phyloP scores from a whole-genome alignment of 352 stramenopile species.

The Paralagenidium karlingii region DNA sequence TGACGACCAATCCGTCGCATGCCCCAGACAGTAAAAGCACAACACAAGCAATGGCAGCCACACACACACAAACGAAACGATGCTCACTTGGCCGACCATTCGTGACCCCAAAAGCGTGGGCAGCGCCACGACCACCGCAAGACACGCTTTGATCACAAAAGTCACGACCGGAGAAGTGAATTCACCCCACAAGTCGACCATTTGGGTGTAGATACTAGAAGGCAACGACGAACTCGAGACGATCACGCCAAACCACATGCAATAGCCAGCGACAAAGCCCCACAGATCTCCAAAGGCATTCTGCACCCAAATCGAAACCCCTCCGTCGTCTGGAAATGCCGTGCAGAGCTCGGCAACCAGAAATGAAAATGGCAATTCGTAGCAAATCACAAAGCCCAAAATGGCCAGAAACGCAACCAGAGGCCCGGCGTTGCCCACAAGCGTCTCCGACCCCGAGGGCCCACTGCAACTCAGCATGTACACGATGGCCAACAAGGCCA shows the following conservation, averaged over 20 bases:
- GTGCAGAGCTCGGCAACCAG: conserved; percentile 56
- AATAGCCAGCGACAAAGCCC: conserved; percentile 72
- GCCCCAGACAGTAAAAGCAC: too few relatives aligned
- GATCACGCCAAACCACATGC: conserved; percentile 53
- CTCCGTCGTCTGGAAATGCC: conserved; percentile 61
- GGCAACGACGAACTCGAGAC: conserved; percentile 46
- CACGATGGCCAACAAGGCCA: too few relatives aligned
- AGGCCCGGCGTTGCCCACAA: conserved; percentile 22
- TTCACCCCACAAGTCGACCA: too few relatives aligned
- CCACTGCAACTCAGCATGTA: too few relatives aligned
- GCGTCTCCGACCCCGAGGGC: too few relatives aligned
- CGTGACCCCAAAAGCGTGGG: conserved; percentile 22
- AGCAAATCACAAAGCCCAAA: conserved; percentile 39
- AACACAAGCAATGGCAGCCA: conserved; percentile 20
- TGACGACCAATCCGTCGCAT: too few relatives aligned
- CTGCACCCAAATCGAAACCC: conserved; percentile 53
- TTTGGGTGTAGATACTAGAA: too few relatives aligned
- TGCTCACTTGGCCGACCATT: conserved; percentile 31
- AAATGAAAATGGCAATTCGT: conserved; percentile 39
- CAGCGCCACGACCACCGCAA: conserved; percentile 14
- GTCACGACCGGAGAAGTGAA: conserved; percentile 2
- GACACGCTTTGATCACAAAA: conserved; percentile 10
- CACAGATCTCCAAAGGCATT: conserved; percentile 67
- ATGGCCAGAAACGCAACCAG: conserved; percentile 30
- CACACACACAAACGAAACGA: conserved; percentile 16